Evolutionary conservation across 305 asterid genomes (phyloP).

Genomic region (Nicotiana rustica): DNA sequence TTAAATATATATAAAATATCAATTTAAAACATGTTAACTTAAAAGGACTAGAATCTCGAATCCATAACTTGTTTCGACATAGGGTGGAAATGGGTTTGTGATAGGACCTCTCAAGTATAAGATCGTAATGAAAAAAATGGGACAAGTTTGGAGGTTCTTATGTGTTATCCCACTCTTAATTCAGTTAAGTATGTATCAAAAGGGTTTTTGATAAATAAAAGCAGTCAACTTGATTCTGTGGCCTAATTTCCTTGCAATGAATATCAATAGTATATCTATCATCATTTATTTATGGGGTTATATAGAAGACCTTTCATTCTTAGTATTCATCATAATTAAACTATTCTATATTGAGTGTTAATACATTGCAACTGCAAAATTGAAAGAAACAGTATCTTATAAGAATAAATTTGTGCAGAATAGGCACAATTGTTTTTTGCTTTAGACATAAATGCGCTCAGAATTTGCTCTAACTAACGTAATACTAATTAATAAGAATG

Average conservation of each 20-base stretch:
- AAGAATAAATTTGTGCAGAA: not conserved
- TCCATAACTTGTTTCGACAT: too few relatives aligned
- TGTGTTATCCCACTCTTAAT: not conserved
- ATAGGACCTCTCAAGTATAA: too few relatives aligned
- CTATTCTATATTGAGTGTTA: not conserved
- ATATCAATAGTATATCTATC: not conserved
- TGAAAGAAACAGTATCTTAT: not conserved
- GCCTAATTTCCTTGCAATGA: not conserved
- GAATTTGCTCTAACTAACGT: too few relatives aligned
- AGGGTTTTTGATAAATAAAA: not conserved
- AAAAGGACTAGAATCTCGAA: too few relatives aligned
- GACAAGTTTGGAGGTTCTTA: too few relatives aligned
- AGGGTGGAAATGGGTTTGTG: too few relatives aligned
- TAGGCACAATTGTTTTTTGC: too few relatives aligned
- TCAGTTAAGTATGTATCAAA: not conserved
- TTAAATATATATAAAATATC: too few relatives aligned
- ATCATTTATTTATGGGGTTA: not conserved
- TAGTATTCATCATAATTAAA: not conserved
- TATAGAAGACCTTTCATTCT: not conserved
- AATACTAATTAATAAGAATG: not conserved
- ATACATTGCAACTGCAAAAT: not conserved
- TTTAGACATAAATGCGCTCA: too few relatives aligned
- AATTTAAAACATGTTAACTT: too few relatives aligned
- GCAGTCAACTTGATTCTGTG: too few relatives aligned
- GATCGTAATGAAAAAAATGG: too few relatives aligned